Evolutionary conservation across 768 basidiomycete genomes (phyloP), one percentile per base, ranked within the genome.

Genomic region (Tulasnella sp.): DNA sequence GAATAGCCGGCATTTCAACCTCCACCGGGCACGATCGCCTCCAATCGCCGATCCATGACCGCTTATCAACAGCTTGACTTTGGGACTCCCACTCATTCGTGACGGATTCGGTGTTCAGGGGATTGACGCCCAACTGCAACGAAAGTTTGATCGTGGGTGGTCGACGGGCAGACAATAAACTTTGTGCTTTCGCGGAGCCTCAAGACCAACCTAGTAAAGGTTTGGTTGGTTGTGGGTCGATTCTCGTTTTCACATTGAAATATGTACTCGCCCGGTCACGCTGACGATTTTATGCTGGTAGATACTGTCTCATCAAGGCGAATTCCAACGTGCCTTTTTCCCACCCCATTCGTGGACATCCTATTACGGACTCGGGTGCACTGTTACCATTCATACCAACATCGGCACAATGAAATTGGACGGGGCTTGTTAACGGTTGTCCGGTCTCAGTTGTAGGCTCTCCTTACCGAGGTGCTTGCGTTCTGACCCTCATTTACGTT

Each of bases 41-140:
- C 34, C 60, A 64, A 64, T 64, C 60, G 60, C 60, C 60, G 60
- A 64, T 64, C n/a, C 60, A 64, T 34, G 28, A 31, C 60, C 60
- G 60, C 60, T 64, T 64, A 64, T 50, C 50, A 50, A n/a, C 60
- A 64, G 31, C 60, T 34, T 64, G n/a, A 28, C 22, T 64, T 12
- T 34, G 60, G 60, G 4, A 64, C 16, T 64, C n/a, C 60, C 16
- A 64, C 28, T 31, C 60, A 28, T 28, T 64, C 60, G n/a, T n/a
- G n/a, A n/a, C 31, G n/a, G n/a, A 64, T 64, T 64, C 60, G 60
- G 60, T 64, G 12, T 20, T 64, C 60, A 64, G 60, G n/a, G n/a
- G 60, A 64, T 31, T 64, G 60, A n/a, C n/a, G 60, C 8, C 60
- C 28, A 64, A 18, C n/a, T 18, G n/a, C 28, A n/a, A 31, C 28